phyloP scores from a whole-genome alignment of 2,329 filamentous ascomycete species.

The Beauveria sp. region DNA sequence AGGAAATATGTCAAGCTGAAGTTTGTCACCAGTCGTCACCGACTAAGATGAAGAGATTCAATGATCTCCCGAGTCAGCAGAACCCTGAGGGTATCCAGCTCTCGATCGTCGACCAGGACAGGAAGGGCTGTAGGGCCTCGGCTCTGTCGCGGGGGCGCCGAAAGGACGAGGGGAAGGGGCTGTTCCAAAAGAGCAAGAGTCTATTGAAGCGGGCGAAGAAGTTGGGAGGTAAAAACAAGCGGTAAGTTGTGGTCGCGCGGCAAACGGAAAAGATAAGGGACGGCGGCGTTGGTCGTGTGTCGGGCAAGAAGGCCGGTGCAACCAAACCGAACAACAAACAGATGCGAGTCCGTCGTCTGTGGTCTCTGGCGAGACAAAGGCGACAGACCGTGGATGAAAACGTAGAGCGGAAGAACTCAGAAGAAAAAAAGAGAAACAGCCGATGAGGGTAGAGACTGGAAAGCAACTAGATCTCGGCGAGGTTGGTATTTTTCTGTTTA shows the following conservation, averaged over 20 bases:
- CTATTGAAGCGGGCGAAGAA: background rate
- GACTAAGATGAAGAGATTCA: conserved; percentile 7
- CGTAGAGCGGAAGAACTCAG: background rate
- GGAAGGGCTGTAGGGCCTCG: background rate
- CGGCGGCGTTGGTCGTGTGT: conserved; percentile 1
- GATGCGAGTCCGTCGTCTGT: background rate
- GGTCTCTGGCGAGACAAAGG: background rate
- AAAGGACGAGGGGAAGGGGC: background rate
- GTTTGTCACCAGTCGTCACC: conserved; percentile 5
- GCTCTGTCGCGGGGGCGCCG: background rate
- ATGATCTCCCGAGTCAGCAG: conserved; percentile 13
- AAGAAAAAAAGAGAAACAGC: background rate
- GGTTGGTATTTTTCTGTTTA: background rate
- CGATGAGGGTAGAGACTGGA: background rate
- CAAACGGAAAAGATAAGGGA: conserved; percentile 5
- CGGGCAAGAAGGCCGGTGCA: background rate
- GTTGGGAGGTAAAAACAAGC: background rate
- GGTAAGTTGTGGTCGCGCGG: background rate
- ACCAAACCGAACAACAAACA: conserved; percentile 8
- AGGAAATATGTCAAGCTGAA: background rate
- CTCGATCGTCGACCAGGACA: conserved; percentile 14
- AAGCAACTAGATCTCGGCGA: background rate
- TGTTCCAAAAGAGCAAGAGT: background rate
- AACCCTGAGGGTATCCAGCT: conserved; percentile 10
- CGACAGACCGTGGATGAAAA: background rate